Evolutionary conservation across 176 grass and related monocot species (phyloP), one percentile per base, ranked within the genome.

Genomic region (Oryza rufipogon): DNA sequence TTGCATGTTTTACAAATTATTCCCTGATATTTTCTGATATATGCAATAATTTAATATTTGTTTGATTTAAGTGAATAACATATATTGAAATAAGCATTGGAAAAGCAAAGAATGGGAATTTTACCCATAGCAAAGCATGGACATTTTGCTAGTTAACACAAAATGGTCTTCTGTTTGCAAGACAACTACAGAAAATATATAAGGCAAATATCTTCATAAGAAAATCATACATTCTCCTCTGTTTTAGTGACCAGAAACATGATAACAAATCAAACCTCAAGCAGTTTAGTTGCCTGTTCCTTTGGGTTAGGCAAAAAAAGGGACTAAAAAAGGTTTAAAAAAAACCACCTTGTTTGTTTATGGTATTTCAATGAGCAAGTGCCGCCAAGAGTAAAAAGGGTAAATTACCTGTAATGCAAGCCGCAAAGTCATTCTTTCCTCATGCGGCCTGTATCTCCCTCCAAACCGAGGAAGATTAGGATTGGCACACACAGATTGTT

Each of bases 321-420:
- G 46, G 23, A 8, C 66, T 81, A 58, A 12, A 8, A 81, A 81
- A 74, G 61, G 23, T 75, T 75, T 32, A 32, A 32, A 32, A 30
- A 87, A 23, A 60, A 19, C 23, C 30, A 67, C 28, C 44, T 76
- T 42, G 30, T 71, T 41, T 36, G 70, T 65, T 74, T 73, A 73
- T 73, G 7, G 38, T 19, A 66, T 49, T 42, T 84, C 36, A 45
- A 3, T 8, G 17, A 6, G 65, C 47, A 33, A 73, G 14, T 36
- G 25, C 7, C 23, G 74, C 8, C 28, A 47, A 38, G 13, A 70
- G 66, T 42, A 65, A 22, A 86, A 19, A 80, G 66, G 14, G 73
- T 6, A 54, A 39, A 66, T 84, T 74, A 99, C 97, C 97, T 99
- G 93, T 69, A 99, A 89, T 23, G 91, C 91, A 58, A 99, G 88